Conservation (phyloP, 2,329 filamentous ascomycete species). For the Dactylonectria estremocensis region DNA sequence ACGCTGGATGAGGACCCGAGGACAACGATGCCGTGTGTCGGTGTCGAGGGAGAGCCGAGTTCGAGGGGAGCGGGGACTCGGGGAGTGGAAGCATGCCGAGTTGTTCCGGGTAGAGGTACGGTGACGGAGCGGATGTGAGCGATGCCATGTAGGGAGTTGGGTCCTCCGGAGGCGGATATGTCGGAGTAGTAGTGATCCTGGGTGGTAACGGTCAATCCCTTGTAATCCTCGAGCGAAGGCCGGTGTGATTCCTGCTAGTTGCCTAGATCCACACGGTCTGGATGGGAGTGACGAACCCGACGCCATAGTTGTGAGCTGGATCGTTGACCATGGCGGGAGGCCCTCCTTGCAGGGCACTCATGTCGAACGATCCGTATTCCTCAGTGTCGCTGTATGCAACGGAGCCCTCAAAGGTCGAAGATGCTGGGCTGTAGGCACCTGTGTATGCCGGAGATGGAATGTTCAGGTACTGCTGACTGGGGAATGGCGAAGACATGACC, state of each 20-base stretch:
- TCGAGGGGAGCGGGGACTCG: conserved; percentile 60
- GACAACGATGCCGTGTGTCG: conserved; percentile 56
- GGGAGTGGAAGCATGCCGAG: conserved; percentile 62
- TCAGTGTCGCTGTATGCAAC: conserved; percentile 75
- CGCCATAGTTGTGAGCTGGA: conserved; percentile 59
- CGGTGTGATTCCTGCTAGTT: conserved; percentile 57
- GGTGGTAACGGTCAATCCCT: conserved; percentile 69
- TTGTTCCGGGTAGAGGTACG: conserved; percentile 61
- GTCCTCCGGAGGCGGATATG: conserved; percentile 62
- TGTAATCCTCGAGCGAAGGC: conserved; percentile 57
- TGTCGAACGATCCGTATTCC: conserved; percentile 67
- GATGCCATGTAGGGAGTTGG: conserved; percentile 55
- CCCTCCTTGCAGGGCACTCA: conserved; percentile 60
- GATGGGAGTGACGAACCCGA: conserved; percentile 75
- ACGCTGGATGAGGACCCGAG: conserved; percentile 54
- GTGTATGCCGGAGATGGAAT: conserved; percentile 75
- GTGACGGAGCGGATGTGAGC: conserved; percentile 59
- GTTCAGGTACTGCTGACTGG: conserved; percentile 71
- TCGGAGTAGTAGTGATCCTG: conserved; percentile 66
- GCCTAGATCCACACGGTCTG: conserved; percentile 74
- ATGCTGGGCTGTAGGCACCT: conserved; percentile 73
- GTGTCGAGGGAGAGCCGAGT: conserved; percentile 56
- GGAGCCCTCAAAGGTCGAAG: conserved; percentile 75
- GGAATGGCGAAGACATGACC: conserved; percentile 70
- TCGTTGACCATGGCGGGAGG: conserved; percentile 64